Evolutionary conservation across 202 grass and related monocot species (phyloP), one percentile per base, ranked within the genome.

Genomic region (Zizania palustris): DNA sequence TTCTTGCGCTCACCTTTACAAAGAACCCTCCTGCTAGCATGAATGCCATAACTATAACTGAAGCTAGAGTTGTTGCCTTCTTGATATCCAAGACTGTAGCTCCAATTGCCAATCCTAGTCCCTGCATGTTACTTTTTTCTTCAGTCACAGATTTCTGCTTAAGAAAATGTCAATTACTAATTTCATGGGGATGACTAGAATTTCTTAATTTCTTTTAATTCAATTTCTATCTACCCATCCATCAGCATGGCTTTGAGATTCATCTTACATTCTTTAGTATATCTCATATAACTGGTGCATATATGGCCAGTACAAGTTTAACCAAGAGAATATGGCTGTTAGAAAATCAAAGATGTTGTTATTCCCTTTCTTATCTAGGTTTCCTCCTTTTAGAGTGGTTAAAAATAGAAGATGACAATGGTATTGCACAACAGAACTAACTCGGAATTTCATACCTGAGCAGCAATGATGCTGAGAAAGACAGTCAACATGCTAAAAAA

Each of bases 21-120:
- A 99, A 98, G 71, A 99, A 99, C 18, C 96, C 96, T 82, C 96
- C 96, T 51, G 96, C 85, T 57, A 99, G 83, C 96, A 99, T 99
- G 82, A 99, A 99, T 45, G 96, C 95, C 96, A 99, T 99, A 33
- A 99, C 89, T 41, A 89, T 95, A 71, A 99, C 96, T 63, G 96
- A 99, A 85, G 96, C 96, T 70, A 99, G 85, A 88, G 96, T 99
- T 15, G 96, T 99, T 60, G 96, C 96, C 83, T 99, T 99, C 75
- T 95, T 99, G 56, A 99, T 85, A 73, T 99, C 96, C 77, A 95
- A 78, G 38, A 99, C 83, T 41, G 53, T 76, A 81, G 92, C 96
- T 66, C 96, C 96, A 81, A 99, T 93, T 74, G 81, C 92, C 74
- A 95, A 81, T 78, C 96, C 96, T 37, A 99, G 63, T 50, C 96